Evolutionary conservation across 2,329 filamentous ascomycete species (phyloP).

Genomic region (Cercospora sp.): DNA sequence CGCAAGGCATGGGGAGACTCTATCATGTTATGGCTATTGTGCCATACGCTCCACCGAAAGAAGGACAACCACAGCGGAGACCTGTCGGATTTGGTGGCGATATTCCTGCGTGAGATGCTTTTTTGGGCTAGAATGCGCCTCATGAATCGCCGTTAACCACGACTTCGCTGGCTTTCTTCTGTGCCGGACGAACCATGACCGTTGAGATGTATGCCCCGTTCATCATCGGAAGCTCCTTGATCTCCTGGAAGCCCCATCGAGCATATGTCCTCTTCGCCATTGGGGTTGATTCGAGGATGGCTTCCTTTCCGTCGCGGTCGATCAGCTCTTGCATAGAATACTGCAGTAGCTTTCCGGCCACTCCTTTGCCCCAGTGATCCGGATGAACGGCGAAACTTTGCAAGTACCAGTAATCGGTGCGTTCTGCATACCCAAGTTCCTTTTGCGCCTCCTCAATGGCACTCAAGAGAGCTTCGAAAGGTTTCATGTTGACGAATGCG

Average conservation of each 20-base stretch:
- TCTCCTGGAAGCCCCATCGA: slow-evolving; percentile 11
- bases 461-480: not conserved
- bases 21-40: slow-evolving; percentile 93
- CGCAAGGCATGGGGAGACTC: slow-evolving; percentile 85
- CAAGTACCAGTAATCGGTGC: slow-evolving; percentile 17
- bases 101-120: slow-evolving; percentile 29
- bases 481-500: slow-evolving; percentile 1
- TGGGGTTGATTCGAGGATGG: slow-evolving; percentile 10
- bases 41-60: slow-evolving; percentile 54
- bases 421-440: slow-evolving; percentile 11
- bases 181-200: slow-evolving; percentile 13
- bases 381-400: slow-evolving; percentile 15
- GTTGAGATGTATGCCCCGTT: slow-evolving; percentile 11
- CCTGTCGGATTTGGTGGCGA: slow-evolving; percentile 91
- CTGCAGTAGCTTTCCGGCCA: slow-evolving; percentile 9
- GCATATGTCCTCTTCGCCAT: slow-evolving; percentile 11
- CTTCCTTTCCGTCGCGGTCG: slow-evolving; percentile 11
- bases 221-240: slow-evolving; percentile 4
- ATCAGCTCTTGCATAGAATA: slow-evolving; percentile 8
- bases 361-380: slow-evolving; percentile 12
- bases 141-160: not conserved
- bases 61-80: slow-evolving; percentile 68
- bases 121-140: not conserved
- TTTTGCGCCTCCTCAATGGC: slow-evolving; percentile 1
- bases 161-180: not conserved